A percentile compares a stretch with the other conserved stretches of the same genome.
phyloP scores from a whole-genome alignment of 1,284 basidiomycete genomes.

The Puccinia novopanici region DNA sequence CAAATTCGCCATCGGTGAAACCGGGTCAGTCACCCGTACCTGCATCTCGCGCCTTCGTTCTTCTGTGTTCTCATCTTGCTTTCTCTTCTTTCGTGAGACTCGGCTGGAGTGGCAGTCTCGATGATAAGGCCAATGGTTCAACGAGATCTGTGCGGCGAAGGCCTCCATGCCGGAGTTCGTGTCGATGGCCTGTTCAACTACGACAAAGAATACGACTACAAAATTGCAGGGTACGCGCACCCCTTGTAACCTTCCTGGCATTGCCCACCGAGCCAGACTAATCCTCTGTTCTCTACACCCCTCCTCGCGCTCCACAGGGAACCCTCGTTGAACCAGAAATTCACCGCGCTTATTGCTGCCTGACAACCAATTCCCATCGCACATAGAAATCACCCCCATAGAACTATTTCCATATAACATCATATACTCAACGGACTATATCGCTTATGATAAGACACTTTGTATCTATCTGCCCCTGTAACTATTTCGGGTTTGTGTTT shows the following conservation, averaged over 20 bases:
- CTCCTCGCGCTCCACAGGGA: not conserved
- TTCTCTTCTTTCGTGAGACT: slow-evolving; percentile 43
- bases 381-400: no score
- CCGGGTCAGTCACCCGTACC: slow-evolving; percentile 51
- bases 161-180: slow-evolving; percentile 57
- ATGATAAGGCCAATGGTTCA: slow-evolving; percentile 56
- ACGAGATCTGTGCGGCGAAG: slow-evolving; percentile 54
- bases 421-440: no score
- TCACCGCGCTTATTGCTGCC: slow-evolving; percentile 14
- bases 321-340: slow-evolving; percentile 25
- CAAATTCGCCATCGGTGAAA: slow-evolving; percentile 60
- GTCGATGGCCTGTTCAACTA: slow-evolving; percentile 59
- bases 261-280: no score
- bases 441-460: no score
- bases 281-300: not conserved
- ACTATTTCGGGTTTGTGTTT: no score
- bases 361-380: not conserved
- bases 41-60: not conserved
- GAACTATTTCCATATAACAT: no score
- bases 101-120: slow-evolving; percentile 53
- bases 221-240: slow-evolving; percentile 51
- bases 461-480: no score
- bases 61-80: not conserved
- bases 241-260: not conserved
- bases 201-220: slow-evolving; percentile 54